Conservation (phyloP, 768 basidiomycete genomes). For the Boletus tomentosulus region DNA sequence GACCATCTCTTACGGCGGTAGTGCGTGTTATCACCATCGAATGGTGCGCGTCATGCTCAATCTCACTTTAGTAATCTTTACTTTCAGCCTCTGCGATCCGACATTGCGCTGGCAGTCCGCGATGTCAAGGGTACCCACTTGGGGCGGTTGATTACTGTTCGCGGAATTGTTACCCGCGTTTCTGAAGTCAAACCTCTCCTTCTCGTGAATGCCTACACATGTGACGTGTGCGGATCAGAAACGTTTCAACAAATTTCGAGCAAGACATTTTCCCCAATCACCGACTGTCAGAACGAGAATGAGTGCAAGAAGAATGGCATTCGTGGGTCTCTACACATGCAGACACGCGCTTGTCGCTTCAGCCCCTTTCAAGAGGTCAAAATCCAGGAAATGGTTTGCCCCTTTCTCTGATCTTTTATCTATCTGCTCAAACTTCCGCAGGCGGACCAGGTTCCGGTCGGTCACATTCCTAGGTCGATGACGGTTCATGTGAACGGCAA, state of each 20-base stretch:
- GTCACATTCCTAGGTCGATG: constrained; percentile 98
- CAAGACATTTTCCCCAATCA: constrained; percentile 86
- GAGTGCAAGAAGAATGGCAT: constrained; percentile 85
- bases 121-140: constrained; percentile 83
- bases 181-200: constrained; percentile 98
- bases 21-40: constrained; percentile 49
- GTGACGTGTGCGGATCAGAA: constrained; percentile 96
- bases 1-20: constrained; percentile 91
- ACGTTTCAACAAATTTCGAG: constrained; percentile 96
- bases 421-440: constrained; percentile 29
- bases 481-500: constrained; percentile 91
- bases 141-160: constrained; percentile 92
- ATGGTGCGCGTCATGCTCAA: background rate
- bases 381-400: constrained; percentile 92
- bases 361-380: constrained; percentile 98
- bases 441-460: constrained; percentile 99
- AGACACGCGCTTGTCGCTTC: constrained; percentile 95
- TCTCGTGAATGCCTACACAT: constrained; percentile 96
- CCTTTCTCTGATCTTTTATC: background rate
- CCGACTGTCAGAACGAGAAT: constrained; percentile 81
- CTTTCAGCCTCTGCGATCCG: constrained; percentile 80
- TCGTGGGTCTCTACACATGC: constrained; percentile 93
- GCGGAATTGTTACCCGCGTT: constrained; percentile 97
- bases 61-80: constrained; percentile 74
- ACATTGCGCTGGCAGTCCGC: constrained; percentile 81